A percentile compares a stretch with the other conserved stretches of the same genome.
phyloP scores from a whole-genome alignment of 2,329 filamentous ascomycete species.

The Fusarium tanahbumbuense region DNA sequence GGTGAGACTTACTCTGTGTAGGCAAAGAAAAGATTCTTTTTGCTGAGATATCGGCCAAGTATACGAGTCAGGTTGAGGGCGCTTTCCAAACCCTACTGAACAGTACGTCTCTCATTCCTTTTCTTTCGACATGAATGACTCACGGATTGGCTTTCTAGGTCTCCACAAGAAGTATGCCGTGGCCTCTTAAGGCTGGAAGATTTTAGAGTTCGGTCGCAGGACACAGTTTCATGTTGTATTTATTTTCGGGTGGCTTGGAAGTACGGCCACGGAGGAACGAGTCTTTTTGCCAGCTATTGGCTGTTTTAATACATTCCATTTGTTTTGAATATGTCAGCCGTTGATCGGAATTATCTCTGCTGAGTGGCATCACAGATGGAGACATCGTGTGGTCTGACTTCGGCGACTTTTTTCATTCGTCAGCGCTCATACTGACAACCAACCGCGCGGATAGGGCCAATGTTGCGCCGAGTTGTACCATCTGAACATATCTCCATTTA shows the following conservation, averaged over 20 bases:
- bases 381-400: neutral
- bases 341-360: neutral
- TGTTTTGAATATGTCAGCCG: neutral
- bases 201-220: neutral
- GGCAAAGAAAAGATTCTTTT: slow-evolving; percentile 6
- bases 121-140: rapidly evolving
- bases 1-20: rapidly evolving
- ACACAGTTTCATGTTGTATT: slow-evolving; percentile 7
- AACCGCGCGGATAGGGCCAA: neutral
- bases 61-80: neutral
- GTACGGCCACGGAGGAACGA: neutral
- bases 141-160: neutral
- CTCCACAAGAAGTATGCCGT: neutral
- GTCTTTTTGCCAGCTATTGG: neutral
- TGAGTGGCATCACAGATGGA: neutral
- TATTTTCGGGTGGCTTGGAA: neutral
- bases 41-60: neutral
- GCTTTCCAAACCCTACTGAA: neutral
- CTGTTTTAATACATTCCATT: neutral
- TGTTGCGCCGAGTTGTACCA: neutral
- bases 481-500: neutral
- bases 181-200: neutral
- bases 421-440: rapidly evolving
- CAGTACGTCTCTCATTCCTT: neutral
- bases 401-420: neutral